Evolutionary conservation across 768 basidiomycete species (phyloP).

Genomic region (Lactifluus rugatus): DNA sequence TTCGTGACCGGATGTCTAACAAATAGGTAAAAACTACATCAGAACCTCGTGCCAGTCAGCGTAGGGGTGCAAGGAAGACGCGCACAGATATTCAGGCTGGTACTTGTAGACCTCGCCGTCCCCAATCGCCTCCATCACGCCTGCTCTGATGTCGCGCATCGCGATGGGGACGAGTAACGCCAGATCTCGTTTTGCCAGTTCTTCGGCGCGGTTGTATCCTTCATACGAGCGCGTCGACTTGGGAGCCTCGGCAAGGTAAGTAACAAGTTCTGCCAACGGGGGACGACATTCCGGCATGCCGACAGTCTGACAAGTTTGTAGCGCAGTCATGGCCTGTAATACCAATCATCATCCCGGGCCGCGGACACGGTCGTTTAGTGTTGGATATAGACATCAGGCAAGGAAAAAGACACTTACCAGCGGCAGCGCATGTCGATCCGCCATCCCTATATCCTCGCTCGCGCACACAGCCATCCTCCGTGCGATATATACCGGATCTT

Average conservation of each 20-base stretch:
- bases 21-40: neutral
- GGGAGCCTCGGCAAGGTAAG: conserved; percentile 72
- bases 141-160: conserved; percentile 71
- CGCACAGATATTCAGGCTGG: conserved; percentile 37
- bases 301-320: conserved; percentile 56
- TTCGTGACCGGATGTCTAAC: conserved; percentile 43
- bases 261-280: conserved; percentile 66
- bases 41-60: neutral
- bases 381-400: neutral
- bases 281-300: conserved; percentile 82
- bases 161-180: conserved; percentile 56
- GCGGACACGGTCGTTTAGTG: neutral
- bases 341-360: neutral
- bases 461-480: conserved; percentile 71
- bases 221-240: conserved; percentile 76
- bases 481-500: conserved; percentile 71
- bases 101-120: conserved; percentile 42
- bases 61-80: neutral
- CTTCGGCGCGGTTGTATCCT: conserved; percentile 63
- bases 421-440: conserved; percentile 67
- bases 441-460: conserved; percentile 79
- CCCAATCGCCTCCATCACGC: conserved; percentile 42
- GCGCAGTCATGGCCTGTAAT: conserved; percentile 49
- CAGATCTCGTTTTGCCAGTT: conserved; percentile 42
- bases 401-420: conserved; percentile 37